These are phyloP conservation scores for Kuraishia ogatae DNA, from an alignment of 805 yeast species.

Conservation along the genomic window DNA sequence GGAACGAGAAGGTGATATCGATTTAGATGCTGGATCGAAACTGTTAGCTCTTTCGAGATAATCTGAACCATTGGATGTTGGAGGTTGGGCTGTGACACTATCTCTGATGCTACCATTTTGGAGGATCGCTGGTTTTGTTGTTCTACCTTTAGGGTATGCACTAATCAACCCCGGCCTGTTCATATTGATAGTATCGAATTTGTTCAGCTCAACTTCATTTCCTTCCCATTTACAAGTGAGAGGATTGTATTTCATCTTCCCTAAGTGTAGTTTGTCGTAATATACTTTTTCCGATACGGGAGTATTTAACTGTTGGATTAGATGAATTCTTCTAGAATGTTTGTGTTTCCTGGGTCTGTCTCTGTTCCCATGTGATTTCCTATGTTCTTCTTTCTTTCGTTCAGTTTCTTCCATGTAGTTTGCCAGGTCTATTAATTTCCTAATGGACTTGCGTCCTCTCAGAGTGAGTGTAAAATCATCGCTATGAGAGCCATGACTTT, in stretches of 20 bases:
- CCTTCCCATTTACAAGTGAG: conserved; percentile 52
- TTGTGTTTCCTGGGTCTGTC: conserved; percentile 3
- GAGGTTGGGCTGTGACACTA: background rate
- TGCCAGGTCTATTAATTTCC: conserved; percentile 7
- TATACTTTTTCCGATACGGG: conserved; percentile 2
- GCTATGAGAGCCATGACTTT: conserved; percentile 6
- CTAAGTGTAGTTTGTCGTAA: background rate
- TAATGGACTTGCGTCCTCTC: conserved; percentile 7
- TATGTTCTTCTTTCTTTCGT: background rate
- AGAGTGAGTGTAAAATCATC: conserved; percentile 6
- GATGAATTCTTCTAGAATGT: background rate
- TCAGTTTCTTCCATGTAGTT: conserved; percentile 8
- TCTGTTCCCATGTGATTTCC: background rate
- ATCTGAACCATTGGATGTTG: background rate
- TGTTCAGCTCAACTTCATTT: conserved; percentile 45
- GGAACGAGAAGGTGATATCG: conserved; percentile 4
- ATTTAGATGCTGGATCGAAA: background rate
- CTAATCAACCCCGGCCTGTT: conserved; percentile 20
- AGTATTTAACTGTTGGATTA: conserved; percentile 5
- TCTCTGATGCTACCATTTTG: background rate
- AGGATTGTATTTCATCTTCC: conserved; percentile 44
- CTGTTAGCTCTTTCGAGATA: background rate
- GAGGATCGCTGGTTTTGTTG: conserved; percentile 17
- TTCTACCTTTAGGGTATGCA: conserved; percentile 4
- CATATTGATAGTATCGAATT: conserved; percentile 32